These are phyloP conservation scores for Penicillium canariense DNA, from an alignment of 495 filamentous ascomycete species.

Conservation along the genomic window DNA sequence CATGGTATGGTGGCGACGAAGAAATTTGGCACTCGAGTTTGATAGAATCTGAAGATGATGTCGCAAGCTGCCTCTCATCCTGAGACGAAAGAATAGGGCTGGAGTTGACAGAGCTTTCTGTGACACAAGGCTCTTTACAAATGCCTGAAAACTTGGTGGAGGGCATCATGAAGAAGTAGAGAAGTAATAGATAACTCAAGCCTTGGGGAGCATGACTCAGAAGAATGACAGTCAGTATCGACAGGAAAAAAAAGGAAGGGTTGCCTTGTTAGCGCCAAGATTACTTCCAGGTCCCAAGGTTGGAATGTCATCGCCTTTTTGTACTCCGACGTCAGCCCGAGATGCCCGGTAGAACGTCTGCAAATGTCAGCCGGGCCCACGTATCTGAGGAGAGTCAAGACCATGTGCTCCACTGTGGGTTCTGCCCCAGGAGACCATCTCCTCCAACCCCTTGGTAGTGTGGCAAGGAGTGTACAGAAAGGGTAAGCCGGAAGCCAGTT, in stretches of 20 bases:
- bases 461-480: slow-evolving; percentile 21
- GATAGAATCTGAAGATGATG: slow-evolving; percentile 23
- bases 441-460: slow-evolving; percentile 18
- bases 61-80: slow-evolving; percentile 19
- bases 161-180: slow-evolving; percentile 12
- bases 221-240: slow-evolving; percentile 2
- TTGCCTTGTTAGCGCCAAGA: not conserved
- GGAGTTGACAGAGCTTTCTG: slow-evolving; percentile 17
- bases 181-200: not conserved
- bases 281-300: not conserved
- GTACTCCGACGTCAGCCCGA: slow-evolving; percentile 13
- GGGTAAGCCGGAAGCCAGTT: slow-evolving; percentile 14
- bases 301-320: slow-evolving; percentile 18
- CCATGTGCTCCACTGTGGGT: slow-evolving; percentile 31
- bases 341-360: slow-evolving; percentile 12
- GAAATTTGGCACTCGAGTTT: slow-evolving; percentile 23
- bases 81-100: slow-evolving; percentile 15
- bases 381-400: slow-evolving; percentile 17
- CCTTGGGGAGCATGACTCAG: slow-evolving; percentile 3
- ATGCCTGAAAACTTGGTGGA: slow-evolving; percentile 12
- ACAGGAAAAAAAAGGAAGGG: slow-evolving; percentile 3
- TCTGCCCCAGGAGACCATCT: slow-evolving; percentile 16
- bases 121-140: slow-evolving; percentile 13
- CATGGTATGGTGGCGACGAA: slow-evolving; percentile 41
- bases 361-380: slow-evolving; percentile 13